Evolutionary conservation across 441 rosid genomes (phyloP), one percentile per base, ranked within the genome.

Genomic region (Cnidoscolus chayamansa): DNA sequence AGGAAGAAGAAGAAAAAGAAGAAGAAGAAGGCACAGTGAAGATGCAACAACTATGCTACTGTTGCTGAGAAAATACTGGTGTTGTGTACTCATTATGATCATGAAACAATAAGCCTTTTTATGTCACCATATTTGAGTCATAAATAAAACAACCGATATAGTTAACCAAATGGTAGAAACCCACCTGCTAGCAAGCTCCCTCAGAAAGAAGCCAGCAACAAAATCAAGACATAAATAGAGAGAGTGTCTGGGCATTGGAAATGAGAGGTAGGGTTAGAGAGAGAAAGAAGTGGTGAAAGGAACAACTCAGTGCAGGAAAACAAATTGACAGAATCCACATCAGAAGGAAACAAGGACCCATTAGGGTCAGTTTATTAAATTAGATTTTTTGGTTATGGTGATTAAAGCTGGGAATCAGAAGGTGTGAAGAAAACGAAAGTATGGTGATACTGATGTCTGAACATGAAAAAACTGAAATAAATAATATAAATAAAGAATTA

Each of bases 281-380:
- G 67, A 51, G 76, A 9, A 15, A 43, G 82, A 54, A 73, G 74
- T 32, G 15, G 53, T 83, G 89, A 85, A 84, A 88, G 78, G 82
- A 86, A 87, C 87, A 80, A 81, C 47, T 78, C 87, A 72, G 76
- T 65, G 60, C 62, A 74, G 74, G 78, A 74, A 81, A 82, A 78
- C 80, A 79, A 83, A 76, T 74, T 63, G 68, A 82, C 82, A 76
- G 78, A 76, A 77, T 84, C 78, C 86, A 83, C 71, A 76, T 51
- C 62, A 67, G 54, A 68, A 62, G 20, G 9, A 19, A 53, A 13
- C 37, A 12, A 16, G 77, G 83, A 59, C 79, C 67, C 70, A 15
- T 40, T 40, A 40, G 45, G 7, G 7, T 40, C 45, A 40, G 45
- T 40, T 40, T 40, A 40, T 40, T 3, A 40, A 40, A 40, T 40